Base-by-base conservation (phyloP, 495 filamentous ascomycete genomes). In the Neurospora sp. region DNA sequence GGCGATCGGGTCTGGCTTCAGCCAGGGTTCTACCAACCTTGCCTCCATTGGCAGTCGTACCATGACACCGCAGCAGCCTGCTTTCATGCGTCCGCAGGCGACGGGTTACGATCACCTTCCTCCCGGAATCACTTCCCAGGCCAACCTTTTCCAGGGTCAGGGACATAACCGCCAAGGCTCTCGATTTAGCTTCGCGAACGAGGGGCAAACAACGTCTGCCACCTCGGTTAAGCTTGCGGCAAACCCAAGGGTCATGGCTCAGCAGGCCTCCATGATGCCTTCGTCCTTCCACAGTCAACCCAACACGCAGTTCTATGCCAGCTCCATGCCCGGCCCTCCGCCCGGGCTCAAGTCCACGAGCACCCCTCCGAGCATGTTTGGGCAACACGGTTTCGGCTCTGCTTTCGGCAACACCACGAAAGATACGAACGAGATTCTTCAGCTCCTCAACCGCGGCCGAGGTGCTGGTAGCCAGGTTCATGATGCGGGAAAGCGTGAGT, bases 401-500 rank as follows among this genome's bases (percentile, higher is more conserved):
- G 89, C 85, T 59, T 88, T 89, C 75, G 78, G 83, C 38, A 80
- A 75, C 68, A 80, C 80, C 39, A 87, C 89, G 69, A 92, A 94
- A 78, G 93, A 94, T 73, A 78, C 81, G 70, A 91, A 90, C 75
- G 92, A 96, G 41, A 83, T 96, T 80, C 89, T 96, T 84, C 91
- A 93, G 74, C 89, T 93, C 76, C 83, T 97, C 74, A 85, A 96
- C 76, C 87, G 92, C 80, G 80, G 83, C 38, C 81, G 83, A 73
- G 88, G 86, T 80, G 86, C 86, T 70, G 85, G 87, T 79, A 87
- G 84, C 78, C 89, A 90, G 82, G 87, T 86, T 76, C 89, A 92
- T 85, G 94, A 97, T 84, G 87, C 89, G 77, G 88, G 87, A 87
- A 96, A 97, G 92, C 94, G 94, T 97, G 94, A 98, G 94, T 93